Evolutionary conservation across 73 alveolate species (phyloP), one percentile per base, ranked within the genome.

Genomic region (Breviolum minutum): DNA sequence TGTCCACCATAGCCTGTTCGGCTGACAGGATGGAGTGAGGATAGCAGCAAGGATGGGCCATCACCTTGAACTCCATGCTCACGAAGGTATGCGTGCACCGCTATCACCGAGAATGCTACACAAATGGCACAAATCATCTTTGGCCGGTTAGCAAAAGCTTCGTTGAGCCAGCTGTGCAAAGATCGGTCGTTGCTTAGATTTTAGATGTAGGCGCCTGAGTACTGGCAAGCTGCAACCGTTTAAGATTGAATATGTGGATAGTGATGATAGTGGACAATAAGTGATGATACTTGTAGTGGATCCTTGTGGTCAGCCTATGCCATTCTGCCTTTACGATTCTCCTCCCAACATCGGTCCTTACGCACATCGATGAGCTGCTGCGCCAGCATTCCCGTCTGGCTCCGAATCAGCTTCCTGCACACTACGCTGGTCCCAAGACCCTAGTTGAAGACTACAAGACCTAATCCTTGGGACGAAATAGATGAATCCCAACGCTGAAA

Each of bases 1-100:
- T 92, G 98, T 68, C 98, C 98, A n/a, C 98, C 98, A 68, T 92
- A 92, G 48, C 98, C 98, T 8, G 98, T 92, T 40, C 98, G 98
- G 66, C 98, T 92, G 22, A 92, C 83, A 17, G 98, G 98, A 48
- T 92, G 98, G 9, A 92, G 98, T 8, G 98, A 73, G 13, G 91
- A 74, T 13, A 92, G 69, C 32, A 92, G 98, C 74, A 92, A 83
- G 16, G 98, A 92, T 13, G 81, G 89, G 48, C 54, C 11, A 2
- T 16, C 22, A 0, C 6, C 14, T 30, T 26, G 16, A 9, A 26
- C 83, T 7, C 17, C 63, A 10, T 77, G 62, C 63, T 62, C 63
- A 8, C 24, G n/a, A 29, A 63, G 24, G 32, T 8, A 8, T 27
- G 54, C 64, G 68, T 3, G 30, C 30, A 66, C 66, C 7, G 20